Percentiles rank a stretch among this genome's conserved stretches.
Conservation (phyloP, 768 basidiomycete genomes). For the Crepidotus variabilis region DNA sequence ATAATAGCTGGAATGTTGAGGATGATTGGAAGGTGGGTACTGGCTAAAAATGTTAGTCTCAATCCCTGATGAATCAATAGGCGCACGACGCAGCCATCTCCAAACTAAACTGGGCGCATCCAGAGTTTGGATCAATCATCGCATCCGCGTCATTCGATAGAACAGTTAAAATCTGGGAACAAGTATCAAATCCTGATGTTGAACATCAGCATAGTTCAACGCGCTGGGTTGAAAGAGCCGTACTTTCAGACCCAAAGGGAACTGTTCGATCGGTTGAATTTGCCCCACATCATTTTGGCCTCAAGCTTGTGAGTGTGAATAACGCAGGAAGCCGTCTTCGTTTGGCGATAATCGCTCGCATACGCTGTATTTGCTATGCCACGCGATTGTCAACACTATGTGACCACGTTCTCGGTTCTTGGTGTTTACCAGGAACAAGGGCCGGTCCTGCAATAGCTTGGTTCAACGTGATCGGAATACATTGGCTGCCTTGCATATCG, state of each 20-base stretch:
- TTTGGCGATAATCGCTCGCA: too few species aligned
- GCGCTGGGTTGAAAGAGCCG: constrained; percentile 72
- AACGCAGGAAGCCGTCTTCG: too few species aligned
- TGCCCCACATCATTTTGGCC: constrained; percentile 79
- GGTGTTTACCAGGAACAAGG: too few species aligned
- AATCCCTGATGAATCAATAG: constrained; percentile 32
- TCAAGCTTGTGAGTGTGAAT: constrained; percentile 67
- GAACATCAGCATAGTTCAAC: constrained; percentile 28
- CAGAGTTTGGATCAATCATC: constrained; percentile 85
- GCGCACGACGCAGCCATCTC: constrained; percentile 94
- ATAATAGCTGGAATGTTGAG: constrained; percentile 72
- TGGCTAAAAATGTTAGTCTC: background rate
- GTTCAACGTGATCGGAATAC: too few species aligned
- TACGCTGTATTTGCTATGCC: too few species aligned
- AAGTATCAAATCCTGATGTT: constrained; percentile 33
- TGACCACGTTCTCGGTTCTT: too few species aligned
- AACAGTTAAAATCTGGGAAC: constrained; percentile 91
- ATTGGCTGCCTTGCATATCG: too few species aligned
- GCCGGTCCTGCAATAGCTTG: too few species aligned
- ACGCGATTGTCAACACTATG: too few species aligned
- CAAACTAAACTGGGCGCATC: constrained; percentile 86
- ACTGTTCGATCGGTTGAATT: constrained; percentile 87
- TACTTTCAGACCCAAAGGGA: constrained; percentile 80
- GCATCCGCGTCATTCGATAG: constrained; percentile 89
- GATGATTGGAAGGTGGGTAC: constrained; percentile 85